A percentile compares a stretch with the other conserved stretches of the same genome.
Conservation (phyloP, 495 filamentous ascomycete species). For the Neurospora sp. region DNA sequence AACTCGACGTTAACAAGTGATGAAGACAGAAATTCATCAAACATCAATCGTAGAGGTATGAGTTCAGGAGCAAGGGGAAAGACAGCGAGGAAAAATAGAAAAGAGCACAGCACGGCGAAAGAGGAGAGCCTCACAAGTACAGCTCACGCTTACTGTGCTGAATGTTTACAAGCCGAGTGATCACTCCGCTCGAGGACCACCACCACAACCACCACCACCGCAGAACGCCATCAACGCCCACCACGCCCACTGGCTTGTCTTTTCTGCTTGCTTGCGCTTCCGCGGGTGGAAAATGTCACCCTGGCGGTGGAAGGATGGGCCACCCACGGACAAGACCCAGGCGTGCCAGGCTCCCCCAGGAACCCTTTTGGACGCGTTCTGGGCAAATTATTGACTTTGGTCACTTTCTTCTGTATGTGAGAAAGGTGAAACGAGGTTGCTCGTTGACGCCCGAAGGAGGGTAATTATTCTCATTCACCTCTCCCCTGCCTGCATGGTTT, state of each 20-base stretch:
- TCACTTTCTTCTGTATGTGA: not conserved
- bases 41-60: not conserved
- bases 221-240: not conserved
- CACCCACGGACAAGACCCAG: not conserved
- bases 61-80: not conserved
- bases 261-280: not conserved
- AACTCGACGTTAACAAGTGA: not conserved
- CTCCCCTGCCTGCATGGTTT: not conserved
- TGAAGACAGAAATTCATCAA: not conserved
- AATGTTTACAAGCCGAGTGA: not conserved
- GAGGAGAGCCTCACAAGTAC: not conserved
- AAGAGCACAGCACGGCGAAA: not conserved
- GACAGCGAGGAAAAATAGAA: not conserved
- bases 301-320: not conserved
- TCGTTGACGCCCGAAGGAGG: not conserved
- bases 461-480: not conserved
- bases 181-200: not conserved
- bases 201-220: not conserved
- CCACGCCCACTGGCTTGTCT: not conserved
- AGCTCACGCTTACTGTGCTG: not conserved
- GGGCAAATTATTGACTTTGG: not conserved
- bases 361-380: not conserved
- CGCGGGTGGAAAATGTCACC: not conserved
- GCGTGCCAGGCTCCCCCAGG: not conserved
- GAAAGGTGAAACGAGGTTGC: not conserved